Evolutionary conservation across 2,329 filamentous ascomycete species (phyloP).

Genomic region (Fusarium sulawesiense): DNA sequence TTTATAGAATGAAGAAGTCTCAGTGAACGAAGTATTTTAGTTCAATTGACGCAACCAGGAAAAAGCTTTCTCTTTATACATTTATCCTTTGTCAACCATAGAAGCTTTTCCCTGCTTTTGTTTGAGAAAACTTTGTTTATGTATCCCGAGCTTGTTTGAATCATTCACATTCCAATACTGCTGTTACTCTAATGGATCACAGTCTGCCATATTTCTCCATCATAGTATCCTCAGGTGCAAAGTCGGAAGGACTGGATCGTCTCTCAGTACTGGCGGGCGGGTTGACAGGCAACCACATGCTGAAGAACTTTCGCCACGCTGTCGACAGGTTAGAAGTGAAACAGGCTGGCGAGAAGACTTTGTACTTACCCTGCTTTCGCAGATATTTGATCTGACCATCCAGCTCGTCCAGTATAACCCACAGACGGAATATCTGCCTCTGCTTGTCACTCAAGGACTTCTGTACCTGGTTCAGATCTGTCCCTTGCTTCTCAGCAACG

Average conservation of each 20-base stretch:
- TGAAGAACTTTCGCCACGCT: background rate
- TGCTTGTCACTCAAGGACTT: background rate
- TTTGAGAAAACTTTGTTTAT: background rate
- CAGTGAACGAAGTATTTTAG: background rate
- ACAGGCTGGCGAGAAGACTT: rapidly evolving
- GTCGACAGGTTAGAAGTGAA: background rate
- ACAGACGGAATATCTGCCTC: background rate
- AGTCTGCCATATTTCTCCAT: no score
- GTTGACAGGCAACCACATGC: background rate
- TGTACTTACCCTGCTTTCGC: background rate
- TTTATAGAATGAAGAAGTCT: background rate
- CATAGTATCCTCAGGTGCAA: background rate
- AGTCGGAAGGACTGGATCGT: background rate
- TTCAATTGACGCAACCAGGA: background rate
- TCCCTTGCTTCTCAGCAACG: background rate
- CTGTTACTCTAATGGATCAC: no score
- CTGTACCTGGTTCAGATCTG: background rate
- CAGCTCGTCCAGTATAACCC: background rate
- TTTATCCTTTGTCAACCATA: background rate
- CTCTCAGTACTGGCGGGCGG: no score
- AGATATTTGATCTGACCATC: background rate
- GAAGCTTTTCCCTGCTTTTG: background rate
- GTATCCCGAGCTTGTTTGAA: background rate
- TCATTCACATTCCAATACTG: background rate
- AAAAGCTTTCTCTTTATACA: background rate